Evolutionary conservation across 129 eudicot genomes (phyloP).

Genomic region (Escallonia rubra): DNA sequence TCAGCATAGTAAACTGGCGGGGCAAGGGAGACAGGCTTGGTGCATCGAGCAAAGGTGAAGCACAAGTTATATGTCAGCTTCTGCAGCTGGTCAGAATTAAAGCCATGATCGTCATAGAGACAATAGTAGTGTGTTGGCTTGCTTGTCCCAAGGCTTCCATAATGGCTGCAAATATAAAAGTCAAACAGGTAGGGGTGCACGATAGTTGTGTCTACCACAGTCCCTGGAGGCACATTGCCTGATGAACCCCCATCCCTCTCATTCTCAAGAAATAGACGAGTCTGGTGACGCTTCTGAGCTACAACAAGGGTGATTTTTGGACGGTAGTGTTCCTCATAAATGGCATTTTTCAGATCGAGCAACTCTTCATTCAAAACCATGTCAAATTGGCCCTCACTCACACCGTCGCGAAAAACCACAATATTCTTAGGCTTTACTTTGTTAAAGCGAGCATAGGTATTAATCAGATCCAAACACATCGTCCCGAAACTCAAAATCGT

Average conservation of each 20-base stretch:
- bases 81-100: conserved; percentile 60
- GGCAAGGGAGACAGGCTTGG: conserved; percentile 72
- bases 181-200: conserved; percentile 60
- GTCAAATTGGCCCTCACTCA: conserved; percentile 75
- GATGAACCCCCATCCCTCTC: conserved; percentile 17
- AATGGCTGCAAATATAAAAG: conserved; percentile 68
- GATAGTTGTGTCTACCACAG: conserved; percentile 65
- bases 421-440: conserved; percentile 47
- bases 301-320: conserved; percentile 64
- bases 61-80: conserved; percentile 59
- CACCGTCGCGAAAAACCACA: conserved; percentile 80
- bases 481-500: conserved; percentile 51
- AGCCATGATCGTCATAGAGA: conserved; percentile 53
- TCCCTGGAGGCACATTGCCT: conserved; percentile 69
- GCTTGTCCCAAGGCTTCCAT: conserved; percentile 75
- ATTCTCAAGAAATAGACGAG: conserved; percentile 48
- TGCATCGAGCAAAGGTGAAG: conserved; percentile 69
- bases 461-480: conserved; percentile 47
- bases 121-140: conserved; percentile 75
- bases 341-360: conserved; percentile 34
- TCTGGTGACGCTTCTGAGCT: conserved; percentile 78
- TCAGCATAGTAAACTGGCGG: conserved; percentile 88
- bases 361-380: conserved; percentile 73
- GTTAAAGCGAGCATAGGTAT: conserved; percentile 39
- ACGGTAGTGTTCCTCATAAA: conserved; percentile 28